Conservation (phyloP, 257 asterid genomes). For the Paraleonurus japonicus region DNA sequence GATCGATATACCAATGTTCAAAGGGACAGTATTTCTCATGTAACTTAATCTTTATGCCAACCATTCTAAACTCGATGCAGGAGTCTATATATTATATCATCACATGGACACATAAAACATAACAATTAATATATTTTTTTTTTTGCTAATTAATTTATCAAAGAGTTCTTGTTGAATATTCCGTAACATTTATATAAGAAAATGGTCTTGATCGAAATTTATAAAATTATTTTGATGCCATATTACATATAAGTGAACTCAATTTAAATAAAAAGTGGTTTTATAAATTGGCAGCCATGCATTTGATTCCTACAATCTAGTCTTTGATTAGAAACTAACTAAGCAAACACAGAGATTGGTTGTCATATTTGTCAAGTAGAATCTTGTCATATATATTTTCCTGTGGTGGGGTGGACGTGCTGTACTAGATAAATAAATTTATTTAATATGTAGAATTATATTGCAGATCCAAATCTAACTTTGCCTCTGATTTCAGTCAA, state of each 20-base stretch:
- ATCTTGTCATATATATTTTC: not conserved
- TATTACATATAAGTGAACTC: too few species aligned
- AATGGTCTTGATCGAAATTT: not conserved
- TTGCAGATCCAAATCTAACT: slow-evolving; percentile 19
- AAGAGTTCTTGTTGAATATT: not conserved
- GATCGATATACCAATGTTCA: not conserved
- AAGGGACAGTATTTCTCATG: slow-evolving; percentile 13
- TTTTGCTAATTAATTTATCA: not conserved
- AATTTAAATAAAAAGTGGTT: too few species aligned
- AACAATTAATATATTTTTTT: too few species aligned
- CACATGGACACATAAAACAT: not conserved
- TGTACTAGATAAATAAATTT: not conserved
- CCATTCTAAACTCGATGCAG: not conserved
- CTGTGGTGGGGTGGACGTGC: not conserved
- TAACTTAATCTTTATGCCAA: slow-evolving; percentile 8
- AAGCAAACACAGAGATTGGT: slow-evolving; percentile 15
- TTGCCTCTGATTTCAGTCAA: slow-evolving; percentile 27
- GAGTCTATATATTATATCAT: not conserved
- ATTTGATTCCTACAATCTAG: not conserved
- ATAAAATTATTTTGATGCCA: not conserved
- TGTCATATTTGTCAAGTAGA: slow-evolving; percentile 27
- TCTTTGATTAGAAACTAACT: not conserved
- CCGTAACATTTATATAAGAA: too few species aligned
- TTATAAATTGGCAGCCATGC: not conserved
- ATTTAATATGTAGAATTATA: too few species aligned